Base-by-base conservation (phyloP, 495 filamentous ascomycete genomes). In the Hypoxylon perforatum region DNA sequence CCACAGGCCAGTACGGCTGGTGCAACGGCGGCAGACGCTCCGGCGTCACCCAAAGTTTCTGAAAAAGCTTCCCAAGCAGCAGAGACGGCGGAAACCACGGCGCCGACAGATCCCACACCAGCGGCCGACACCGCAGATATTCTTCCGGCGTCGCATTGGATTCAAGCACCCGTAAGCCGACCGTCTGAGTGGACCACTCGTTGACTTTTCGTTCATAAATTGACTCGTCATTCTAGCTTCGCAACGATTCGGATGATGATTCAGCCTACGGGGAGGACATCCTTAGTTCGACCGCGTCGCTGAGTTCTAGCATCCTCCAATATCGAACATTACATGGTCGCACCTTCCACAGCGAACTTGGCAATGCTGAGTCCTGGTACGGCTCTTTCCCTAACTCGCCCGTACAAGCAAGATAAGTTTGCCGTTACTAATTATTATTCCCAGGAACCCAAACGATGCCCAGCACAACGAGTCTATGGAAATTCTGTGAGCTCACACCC, bases 281-380 rank as follows among this genome's bases (percentile, higher is more conserved):
- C 19, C 68, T 64, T 23, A 73, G 71, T 30, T 75, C 73, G 11
- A 85, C 83, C 6, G 78, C 79, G 1, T 84, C 82, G 6, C 57
- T 85, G 11, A 75, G 74, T 12, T 75, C 76, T 0, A 79, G 75
- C 30, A 80, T 85, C 14, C 63, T 80, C 8, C 71, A 82, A 18
- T 84, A 82, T 57, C 73, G 78, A 18, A 74, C 67, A 10, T 50
- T 80, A 18, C 66, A 80, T 45, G 78, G 77, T 28, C 67, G 79
- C 39, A 80, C 73, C 1, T 81, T 70, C 48, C 78, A 79, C 61
- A 83, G 68, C 54, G 70, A 75, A 57, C 62, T 56, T 33, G 63
- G 61, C 17, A 73, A 70, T 22, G 76, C 69, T 22, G 61, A 73
- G n/a, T 73, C 67, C 41, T 63, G 82, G 80, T 75, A 19, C 25